Conservation (phyloP, 345 rosid species). For the Nasturtium officinale region DNA sequence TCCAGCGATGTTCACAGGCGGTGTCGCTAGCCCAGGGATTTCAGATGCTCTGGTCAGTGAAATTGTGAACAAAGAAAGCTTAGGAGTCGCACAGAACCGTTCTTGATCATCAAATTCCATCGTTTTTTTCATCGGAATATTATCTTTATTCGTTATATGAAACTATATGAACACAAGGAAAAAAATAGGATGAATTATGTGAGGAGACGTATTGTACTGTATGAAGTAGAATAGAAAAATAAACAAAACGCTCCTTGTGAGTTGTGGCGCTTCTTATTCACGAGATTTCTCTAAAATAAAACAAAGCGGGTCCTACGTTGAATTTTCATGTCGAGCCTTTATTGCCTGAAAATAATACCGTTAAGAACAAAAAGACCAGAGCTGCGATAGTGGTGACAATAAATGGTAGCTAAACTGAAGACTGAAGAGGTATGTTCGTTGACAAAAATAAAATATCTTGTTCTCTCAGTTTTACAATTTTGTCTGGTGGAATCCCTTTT, state of each 20-base stretch:
- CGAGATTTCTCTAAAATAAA: slow-evolving; percentile 5
- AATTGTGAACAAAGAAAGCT: slow-evolving; percentile 57
- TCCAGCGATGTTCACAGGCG: slow-evolving; percentile 59
- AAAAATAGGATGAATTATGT: slow-evolving; percentile 13
- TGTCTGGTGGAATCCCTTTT: background rate
- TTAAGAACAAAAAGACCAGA: background rate
- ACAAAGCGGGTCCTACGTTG: slow-evolving; percentile 23
- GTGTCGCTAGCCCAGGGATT: slow-evolving; percentile 51
- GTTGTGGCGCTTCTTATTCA: slow-evolving; percentile 36
- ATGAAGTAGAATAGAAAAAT: slow-evolving; percentile 12
- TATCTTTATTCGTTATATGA: background rate
- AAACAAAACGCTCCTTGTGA: slow-evolving; percentile 31
- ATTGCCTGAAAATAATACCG: slow-evolving; percentile 3
- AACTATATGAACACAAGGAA: slow-evolving; percentile 6
- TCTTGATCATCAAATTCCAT: slow-evolving; percentile 38
- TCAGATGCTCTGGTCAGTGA: slow-evolving; percentile 41
- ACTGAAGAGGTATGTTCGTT: slow-evolving; percentile 4
- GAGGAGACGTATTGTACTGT: slow-evolving; percentile 5
- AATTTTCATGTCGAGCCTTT: slow-evolving; percentile 32
- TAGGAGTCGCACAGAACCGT: slow-evolving; percentile 49
- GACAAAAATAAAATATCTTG: background rate
- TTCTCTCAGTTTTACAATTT: background rate
- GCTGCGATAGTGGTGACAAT: slow-evolving; percentile 9
- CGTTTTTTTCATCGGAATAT: background rate
- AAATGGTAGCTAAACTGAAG: slow-evolving; percentile 1